phyloP scores from a whole-genome alignment of 768 basidiomycete genomes.

The Tephrocybe sp. region DNA sequence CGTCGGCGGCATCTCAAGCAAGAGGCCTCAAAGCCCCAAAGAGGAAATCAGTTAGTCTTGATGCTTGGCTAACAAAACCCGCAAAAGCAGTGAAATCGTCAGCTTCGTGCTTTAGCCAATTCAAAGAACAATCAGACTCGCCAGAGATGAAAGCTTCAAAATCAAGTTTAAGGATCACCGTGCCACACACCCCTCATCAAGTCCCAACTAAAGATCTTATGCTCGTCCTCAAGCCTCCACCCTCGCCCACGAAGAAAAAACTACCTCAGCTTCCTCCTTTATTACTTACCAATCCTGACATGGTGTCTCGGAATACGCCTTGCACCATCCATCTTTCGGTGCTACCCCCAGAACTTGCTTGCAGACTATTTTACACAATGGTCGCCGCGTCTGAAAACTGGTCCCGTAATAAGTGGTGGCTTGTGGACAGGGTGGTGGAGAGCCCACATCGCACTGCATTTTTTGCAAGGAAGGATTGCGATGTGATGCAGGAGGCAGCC shows the following conservation, averaged over 20 bases:
- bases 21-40: conserved; percentile 35
- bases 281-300: conserved; percentile 54
- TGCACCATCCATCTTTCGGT: conserved; percentile 71
- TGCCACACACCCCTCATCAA: conserved; percentile 9
- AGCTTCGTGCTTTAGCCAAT: not conserved
- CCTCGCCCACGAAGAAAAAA: conserved; percentile 35
- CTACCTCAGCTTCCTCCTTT: conserved; percentile 54
- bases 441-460: conserved; percentile 84
- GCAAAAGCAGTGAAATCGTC: conserved; percentile 3
- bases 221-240: conserved; percentile 48
- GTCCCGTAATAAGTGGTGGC: conserved; percentile 81
- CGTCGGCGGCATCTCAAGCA: not conserved
- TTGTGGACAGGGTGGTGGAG: conserved; percentile 78
- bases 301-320: conserved; percentile 69
- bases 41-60: conserved; percentile 49
- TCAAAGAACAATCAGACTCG: not conserved
- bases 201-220: conserved; percentile 48
- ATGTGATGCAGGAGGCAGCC: conserved; percentile 68
- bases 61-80: conserved; percentile 47
- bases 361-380: conserved; percentile 72
- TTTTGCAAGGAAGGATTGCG: conserved; percentile 55
- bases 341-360: conserved; percentile 75
- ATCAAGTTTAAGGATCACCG: not conserved
- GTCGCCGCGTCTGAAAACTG: conserved; percentile 56
- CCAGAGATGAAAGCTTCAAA: not conserved